Evolutionary conservation across 2,329 filamentous ascomycete species (phyloP).

Genomic region (Fusarium tricinctum): DNA sequence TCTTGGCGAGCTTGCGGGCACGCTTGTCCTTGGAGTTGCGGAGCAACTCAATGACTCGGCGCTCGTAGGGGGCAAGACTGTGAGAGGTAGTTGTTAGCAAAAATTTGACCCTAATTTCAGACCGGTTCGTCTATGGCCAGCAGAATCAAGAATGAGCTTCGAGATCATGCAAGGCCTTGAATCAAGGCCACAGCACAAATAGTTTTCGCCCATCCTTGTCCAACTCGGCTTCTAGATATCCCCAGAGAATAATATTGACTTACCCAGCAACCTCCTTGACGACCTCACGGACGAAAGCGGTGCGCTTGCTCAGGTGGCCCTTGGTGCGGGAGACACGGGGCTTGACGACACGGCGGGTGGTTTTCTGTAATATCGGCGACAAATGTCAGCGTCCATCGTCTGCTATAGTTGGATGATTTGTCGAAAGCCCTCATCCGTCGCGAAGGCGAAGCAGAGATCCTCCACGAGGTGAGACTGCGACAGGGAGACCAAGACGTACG

Average conservation of each 20-base stretch:
- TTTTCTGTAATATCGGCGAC: slow-evolving; percentile 74
- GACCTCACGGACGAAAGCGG: slow-evolving; percentile 95
- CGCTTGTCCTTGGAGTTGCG: slow-evolving; percentile 99
- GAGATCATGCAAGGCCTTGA: not conserved
- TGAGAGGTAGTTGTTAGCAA: slow-evolving; percentile 48
- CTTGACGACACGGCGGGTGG: slow-evolving; percentile 82
- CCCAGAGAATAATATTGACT: slow-evolving; percentile 54
- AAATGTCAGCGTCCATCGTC: slow-evolving; percentile 74
- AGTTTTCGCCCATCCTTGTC: not conserved
- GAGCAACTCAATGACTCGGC: slow-evolving; percentile 98
- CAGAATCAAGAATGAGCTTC: not conserved
- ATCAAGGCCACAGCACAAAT: not conserved
- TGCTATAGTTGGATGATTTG: slow-evolving; percentile 55
- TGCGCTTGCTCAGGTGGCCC: slow-evolving; percentile 96
- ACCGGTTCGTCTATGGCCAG: not conserved
- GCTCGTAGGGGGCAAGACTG: slow-evolving; percentile 94
- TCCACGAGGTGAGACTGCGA: slow-evolving; percentile 79
- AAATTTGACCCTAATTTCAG: not conserved
- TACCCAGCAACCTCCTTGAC: slow-evolving; percentile 98
- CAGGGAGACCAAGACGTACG: slow-evolving; percentile 66
- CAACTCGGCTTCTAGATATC: not conserved
- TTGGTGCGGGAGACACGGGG: slow-evolving; percentile 87
- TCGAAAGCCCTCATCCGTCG: slow-evolving; percentile 44
- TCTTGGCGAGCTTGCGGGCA: slow-evolving; percentile 98
- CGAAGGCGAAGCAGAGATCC: slow-evolving; percentile 71